Conservation (phyloP, 495 filamentous ascomycete species). For the Cetradonia linearis region DNA sequence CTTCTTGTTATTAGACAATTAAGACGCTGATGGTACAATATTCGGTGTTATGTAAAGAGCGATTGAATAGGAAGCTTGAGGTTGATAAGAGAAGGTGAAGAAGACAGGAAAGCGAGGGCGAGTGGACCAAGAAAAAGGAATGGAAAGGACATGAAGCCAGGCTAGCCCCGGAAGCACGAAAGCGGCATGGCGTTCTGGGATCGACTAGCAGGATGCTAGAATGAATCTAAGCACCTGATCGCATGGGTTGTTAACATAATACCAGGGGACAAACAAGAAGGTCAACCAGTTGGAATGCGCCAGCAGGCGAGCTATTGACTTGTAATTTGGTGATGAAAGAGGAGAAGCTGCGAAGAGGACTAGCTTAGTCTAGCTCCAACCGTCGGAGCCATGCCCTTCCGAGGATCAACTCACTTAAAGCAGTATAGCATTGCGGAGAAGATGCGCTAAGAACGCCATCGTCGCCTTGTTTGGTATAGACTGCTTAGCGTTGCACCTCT, state of each 20-base stretch:
- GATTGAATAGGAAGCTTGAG: not conserved
- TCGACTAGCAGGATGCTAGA: not conserved
- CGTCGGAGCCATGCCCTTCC: not conserved
- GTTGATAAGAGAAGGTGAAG: constrained; percentile 8
- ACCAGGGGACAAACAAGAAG: not conserved
- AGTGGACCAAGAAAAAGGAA: constrained; percentile 2
- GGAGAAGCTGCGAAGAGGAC: not conserved
- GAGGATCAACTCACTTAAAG: not conserved
- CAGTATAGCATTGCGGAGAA: not conserved
- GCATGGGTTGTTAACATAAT: not conserved
- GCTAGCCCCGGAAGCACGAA: not conserved
- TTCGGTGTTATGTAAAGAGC: not conserved
- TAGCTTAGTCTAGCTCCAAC: not conserved
- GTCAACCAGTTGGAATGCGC: too few relatives aligned
- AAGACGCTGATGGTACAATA: not conserved
- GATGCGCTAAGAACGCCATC: not conserved
- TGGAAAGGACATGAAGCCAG: not conserved
- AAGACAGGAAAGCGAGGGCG: not conserved
- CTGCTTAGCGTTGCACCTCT: not conserved
- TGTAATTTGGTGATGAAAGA: not conserved
- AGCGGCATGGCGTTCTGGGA: not conserved
- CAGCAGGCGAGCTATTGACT: not conserved
- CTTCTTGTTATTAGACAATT: not conserved
- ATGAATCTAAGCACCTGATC: not conserved
- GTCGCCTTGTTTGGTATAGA: not conserved